Evolutionary conservation across 2,329 filamentous ascomycete genomes (phyloP).

Genomic region (Neophaeococcomyces aloes): DNA sequence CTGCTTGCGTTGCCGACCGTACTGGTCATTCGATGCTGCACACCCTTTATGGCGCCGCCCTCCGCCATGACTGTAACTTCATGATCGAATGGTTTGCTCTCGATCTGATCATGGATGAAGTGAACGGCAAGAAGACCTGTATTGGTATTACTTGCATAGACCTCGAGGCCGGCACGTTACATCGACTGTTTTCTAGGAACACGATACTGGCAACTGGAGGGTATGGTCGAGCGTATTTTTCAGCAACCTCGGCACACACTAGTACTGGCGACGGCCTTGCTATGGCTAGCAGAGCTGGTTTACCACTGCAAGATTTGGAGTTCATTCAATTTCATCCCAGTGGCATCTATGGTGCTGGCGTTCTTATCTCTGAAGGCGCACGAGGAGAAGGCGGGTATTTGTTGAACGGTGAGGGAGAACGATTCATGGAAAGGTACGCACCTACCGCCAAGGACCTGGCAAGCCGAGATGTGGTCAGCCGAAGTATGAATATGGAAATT

Average conservation of each 20-base stretch:
- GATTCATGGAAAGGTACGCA: constrained; percentile 89
- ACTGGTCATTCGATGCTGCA: constrained; percentile 85
- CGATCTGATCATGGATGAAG: constrained; percentile 71
- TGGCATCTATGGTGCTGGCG: constrained; percentile 74
- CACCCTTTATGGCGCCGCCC: constrained; percentile 82
- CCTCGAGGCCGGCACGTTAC: constrained; percentile 83
- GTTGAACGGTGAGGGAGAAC: constrained; percentile 80
- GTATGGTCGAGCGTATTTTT: constrained; percentile 86
- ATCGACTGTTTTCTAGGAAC: constrained; percentile 78
- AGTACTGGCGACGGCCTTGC: constrained; percentile 90
- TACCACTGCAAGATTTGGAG: constrained; percentile 87
- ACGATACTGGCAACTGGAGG: constrained; percentile 70
- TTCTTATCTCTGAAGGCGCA: constrained; percentile 82
- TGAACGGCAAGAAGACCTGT: constrained; percentile 58
- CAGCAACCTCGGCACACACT: constrained; percentile 82
- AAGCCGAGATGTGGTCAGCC: constrained; percentile 76
- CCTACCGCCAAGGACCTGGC: constrained; percentile 88
- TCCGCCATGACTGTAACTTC: constrained; percentile 87
- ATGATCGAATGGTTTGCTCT: constrained; percentile 92
- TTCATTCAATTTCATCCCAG: constrained; percentile 93
- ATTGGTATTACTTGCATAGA: constrained; percentile 84
- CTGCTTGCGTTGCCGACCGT: constrained; percentile 33
- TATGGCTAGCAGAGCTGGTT: constrained; percentile 81
- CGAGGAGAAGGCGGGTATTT: constrained; percentile 88
- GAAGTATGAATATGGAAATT: constrained; percentile 89